These are phyloP conservation scores for Cladosporium cucumerinum DNA, from an alignment of 2,329 filamentous ascomycete species.

Conservation along the genomic window DNA sequence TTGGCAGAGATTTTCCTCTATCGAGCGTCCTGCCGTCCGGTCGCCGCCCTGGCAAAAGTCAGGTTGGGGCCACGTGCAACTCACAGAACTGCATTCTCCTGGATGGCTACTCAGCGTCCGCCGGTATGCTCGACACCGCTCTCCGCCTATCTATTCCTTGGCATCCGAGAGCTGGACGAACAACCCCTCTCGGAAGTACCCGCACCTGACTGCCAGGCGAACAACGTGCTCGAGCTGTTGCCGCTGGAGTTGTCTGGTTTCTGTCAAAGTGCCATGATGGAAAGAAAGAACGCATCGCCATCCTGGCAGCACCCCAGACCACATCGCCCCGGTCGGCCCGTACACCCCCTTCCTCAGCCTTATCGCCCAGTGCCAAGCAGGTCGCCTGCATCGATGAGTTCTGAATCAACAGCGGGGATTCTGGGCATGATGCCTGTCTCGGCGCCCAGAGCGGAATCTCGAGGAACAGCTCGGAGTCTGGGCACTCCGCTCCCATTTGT, in stretches of 20 bases:
- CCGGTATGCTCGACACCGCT: background rate
- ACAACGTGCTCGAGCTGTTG: background rate
- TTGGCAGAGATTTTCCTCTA: background rate
- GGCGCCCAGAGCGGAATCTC: conserved; percentile 11
- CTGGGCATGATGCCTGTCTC: conserved; percentile 3
- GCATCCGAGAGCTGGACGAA: background rate
- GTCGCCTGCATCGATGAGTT: background rate
- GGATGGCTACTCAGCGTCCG: background rate
- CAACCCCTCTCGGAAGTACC: conserved; percentile 5
- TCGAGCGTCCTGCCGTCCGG: background rate
- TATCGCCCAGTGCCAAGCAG: conserved; percentile 2
- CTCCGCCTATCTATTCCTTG: background rate
- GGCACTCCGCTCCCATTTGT: background rate
- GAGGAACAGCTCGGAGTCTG: background rate
- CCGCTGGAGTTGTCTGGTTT: background rate
- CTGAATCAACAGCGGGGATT: background rate
- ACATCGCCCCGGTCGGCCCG: background rate
- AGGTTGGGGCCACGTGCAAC: background rate
- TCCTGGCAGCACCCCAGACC: background rate
- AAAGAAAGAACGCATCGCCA: background rate
- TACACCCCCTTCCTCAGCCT: background rate
- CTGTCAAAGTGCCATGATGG: background rate
- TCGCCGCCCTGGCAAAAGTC: background rate
- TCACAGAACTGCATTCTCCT: background rate
- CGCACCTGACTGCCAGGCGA: background rate